Evolutionary conservation across 2,329 filamentous ascomycete species (phyloP).

Genomic region (Neofusicoccum ribis): DNA sequence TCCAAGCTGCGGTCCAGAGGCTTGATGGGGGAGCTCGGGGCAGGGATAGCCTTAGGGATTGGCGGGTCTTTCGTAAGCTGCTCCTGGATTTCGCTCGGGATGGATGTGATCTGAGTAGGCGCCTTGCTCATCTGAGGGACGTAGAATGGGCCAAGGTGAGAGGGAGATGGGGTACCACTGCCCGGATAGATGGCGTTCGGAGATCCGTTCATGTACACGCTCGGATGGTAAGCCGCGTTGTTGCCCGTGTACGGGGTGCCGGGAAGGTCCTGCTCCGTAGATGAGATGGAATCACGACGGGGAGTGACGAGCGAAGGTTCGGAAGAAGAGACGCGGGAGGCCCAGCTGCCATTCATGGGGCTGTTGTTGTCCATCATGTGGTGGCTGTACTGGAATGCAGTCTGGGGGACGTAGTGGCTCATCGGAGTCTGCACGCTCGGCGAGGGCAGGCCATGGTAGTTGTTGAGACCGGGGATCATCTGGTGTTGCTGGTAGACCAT

Average conservation of each 20-base stretch:
- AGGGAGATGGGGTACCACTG: constrained; percentile 52
- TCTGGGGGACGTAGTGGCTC: constrained; percentile 45
- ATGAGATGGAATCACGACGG: constrained; percentile 53
- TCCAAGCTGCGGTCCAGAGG: constrained; percentile 91
- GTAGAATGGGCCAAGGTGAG: constrained; percentile 47
- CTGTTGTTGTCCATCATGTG: constrained; percentile 46
- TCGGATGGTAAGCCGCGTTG: constrained; percentile 39
- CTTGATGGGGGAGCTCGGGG: constrained; percentile 82
- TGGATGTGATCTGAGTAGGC: constrained; percentile 35
- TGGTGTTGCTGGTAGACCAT: constrained; percentile 42
- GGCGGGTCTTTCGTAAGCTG: constrained; percentile 68
- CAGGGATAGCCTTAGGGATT: constrained; percentile 86
- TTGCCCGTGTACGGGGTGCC: constrained; percentile 44
- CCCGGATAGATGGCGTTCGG: constrained; percentile 50
- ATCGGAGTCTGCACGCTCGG: constrained; percentile 49
- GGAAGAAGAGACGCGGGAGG: constrained; percentile 45
- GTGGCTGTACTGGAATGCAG: constrained; percentile 46
- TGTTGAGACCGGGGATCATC: constrained; percentile 30
- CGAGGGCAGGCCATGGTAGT: constrained; percentile 36
- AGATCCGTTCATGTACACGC: constrained; percentile 52
- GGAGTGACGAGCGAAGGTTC: constrained; percentile 54
- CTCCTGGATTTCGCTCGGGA: constrained; percentile 48
- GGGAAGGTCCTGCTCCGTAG: constrained; percentile 54
- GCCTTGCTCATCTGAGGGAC: constrained; percentile 42
- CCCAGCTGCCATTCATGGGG: constrained; percentile 49